Base-by-base conservation (phyloP, 352 stramenopile species). In the Pythium guiyangense region DNA sequence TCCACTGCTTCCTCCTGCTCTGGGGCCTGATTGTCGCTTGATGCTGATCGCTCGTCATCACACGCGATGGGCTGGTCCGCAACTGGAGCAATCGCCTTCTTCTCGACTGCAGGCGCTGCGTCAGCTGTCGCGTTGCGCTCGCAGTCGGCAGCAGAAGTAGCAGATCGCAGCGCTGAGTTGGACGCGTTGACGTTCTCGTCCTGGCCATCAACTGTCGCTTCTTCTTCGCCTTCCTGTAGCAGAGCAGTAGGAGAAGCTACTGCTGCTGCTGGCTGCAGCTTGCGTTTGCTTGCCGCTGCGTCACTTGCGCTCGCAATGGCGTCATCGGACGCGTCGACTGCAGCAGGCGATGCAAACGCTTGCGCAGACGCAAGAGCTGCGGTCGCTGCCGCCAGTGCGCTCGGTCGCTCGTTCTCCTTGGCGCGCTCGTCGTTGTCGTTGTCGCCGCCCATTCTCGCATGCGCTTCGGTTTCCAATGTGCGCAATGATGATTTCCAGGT, bases 381-480 rank as follows among this genome's bases (percentile, higher is more conserved):
- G 10, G 42, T 22, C 34, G 15, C 6, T 9, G 10, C 45, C 12
- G 22, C 25, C 11, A 8, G 18, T 14, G 31, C n/a, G 22, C 20
- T 9, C 27, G 9, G 3, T 50, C 29, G 42, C 47, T 52, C 20
- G 49, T 63, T 58, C 43, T 58, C 57, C 42, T 63, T 54, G 34
- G 43, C 34, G n/a, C 52, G 27, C 15, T 54, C 46, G 34, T 54
- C 35, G 34, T 31, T 17, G 31, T 22, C 22, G 34, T 18, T 20
- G 40, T 58, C 35, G 27, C 26, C 35, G 20, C 20, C n/a, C 17
- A 4, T 31, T 5, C 39, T 20, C 14, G 35, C n/a, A n/a, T n/a
- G n/a, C n/a, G n/a, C n/a, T n/a, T n/a, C n/a, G n/a, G n/a, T n/a
- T n/a, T n/a, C n/a, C n/a, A n/a, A n/a, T n/a, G n/a, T n/a, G n/a